Percentiles rank a stretch among this genome's conserved stretches.
These are phyloP conservation scores for Verbena officinalis DNA, from an alignment of 257 asterid genomes.

Conservation along the genomic window DNA sequence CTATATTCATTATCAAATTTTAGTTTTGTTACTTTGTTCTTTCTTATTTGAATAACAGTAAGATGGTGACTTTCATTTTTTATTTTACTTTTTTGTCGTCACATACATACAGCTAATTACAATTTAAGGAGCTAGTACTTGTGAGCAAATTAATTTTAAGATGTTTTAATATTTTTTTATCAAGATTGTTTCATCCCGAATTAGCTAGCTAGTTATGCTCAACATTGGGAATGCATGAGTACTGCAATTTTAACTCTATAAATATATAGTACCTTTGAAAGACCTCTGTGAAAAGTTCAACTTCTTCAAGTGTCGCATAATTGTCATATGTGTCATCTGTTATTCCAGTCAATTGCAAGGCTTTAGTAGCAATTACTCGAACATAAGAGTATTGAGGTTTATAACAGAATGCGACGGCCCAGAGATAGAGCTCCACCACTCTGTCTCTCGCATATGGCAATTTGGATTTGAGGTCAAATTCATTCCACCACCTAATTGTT, in stretches of 20 bases:
- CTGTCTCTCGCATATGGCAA: conserved; percentile 16
- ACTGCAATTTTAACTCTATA: background rate
- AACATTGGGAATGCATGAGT: too few species aligned
- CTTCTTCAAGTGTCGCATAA: conserved; percentile 32
- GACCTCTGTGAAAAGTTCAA: conserved; percentile 8
- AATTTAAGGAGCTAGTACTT: too few species aligned
- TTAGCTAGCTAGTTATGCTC: too few species aligned
- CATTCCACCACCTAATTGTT: conserved; percentile 24
- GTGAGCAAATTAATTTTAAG: too few species aligned
- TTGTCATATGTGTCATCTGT: conserved; percentile 36
- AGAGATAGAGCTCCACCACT: conserved; percentile 6
- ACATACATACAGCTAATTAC: too few species aligned
- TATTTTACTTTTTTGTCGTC: too few species aligned
- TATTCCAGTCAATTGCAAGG: background rate
- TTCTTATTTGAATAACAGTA: too few species aligned
- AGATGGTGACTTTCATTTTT: too few species aligned
- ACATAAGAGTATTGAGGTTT: conserved; percentile 18
- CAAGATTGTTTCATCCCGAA: background rate
- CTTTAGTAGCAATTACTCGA: background rate
- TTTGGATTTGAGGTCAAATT: conserved; percentile 1
- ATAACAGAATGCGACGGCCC: conserved; percentile 8
- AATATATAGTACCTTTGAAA: conserved; percentile 23
- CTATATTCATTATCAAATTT: too few species aligned
- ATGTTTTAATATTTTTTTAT: too few species aligned
- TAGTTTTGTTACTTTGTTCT: too few species aligned